Evolutionary conservation across 371 early-diverging fungal genomes (phyloP).

Genomic region (Mortierella sp.): DNA sequence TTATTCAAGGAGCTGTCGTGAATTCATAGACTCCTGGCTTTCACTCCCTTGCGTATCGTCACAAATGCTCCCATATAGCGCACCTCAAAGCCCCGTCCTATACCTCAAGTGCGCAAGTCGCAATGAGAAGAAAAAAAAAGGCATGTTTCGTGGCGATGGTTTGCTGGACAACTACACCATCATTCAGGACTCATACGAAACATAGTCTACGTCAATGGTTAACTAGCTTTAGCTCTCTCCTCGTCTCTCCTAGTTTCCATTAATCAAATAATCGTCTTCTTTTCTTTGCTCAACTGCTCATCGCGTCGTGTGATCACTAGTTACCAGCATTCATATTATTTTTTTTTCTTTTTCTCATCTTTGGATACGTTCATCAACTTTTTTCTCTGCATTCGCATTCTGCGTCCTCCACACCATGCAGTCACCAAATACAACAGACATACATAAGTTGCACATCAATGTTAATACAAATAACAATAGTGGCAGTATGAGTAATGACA

Average conservation of each 20-base stretch:
- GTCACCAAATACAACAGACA: too few relatives aligned
- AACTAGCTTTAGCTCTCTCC: background rate
- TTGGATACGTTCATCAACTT: too few relatives aligned
- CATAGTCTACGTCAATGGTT: too few relatives aligned
- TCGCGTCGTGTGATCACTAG: background rate
- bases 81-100: background rate
- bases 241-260: background rate
- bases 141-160: background rate
- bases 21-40: background rate
- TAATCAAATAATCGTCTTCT: background rate
- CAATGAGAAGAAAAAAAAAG: background rate
- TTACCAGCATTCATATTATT: background rate
- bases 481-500: too few relatives aligned
- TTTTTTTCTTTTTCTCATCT: background rate
- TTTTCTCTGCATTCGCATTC: too few relatives aligned
- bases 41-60: background rate
- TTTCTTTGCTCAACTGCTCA: too few relatives aligned
- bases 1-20: background rate
- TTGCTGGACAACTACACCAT: background rate
- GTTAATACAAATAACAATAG: too few relatives aligned
- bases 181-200: conserved; percentile 1
- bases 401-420: too few relatives aligned
- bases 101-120: background rate
- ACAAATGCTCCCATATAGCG: background rate
- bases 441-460: too few relatives aligned